A percentile compares a stretch with the other conserved stretches of the same genome.
These are phyloP conservation scores for Candida endomychidarum DNA, from an alignment of 805 yeast species.

Conservation along the genomic window DNA sequence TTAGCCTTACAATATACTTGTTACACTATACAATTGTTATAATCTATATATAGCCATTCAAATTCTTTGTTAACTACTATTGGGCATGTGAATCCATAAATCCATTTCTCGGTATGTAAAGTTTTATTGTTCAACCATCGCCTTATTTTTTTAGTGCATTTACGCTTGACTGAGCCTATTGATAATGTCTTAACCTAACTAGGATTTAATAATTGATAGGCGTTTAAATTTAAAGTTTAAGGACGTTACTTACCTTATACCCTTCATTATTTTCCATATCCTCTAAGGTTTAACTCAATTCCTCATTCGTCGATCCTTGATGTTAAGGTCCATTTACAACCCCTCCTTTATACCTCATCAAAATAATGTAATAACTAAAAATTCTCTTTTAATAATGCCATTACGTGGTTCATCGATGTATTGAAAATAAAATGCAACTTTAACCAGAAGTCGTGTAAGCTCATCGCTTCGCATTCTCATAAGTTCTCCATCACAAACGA, in stretches of 20 bases:
- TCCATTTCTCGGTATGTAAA: constrained; percentile 6
- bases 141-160: constrained; percentile 4
- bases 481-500: neutral
- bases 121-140: constrained; percentile 4
- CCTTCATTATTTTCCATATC: too few species aligned
- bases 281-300: too few species aligned
- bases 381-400: too few species aligned
- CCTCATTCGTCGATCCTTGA: too few species aligned
- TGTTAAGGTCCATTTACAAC: too few species aligned
- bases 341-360: too few species aligned
- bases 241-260: neutral
- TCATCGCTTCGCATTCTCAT: constrained; percentile 11
- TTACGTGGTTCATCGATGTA: too few species aligned
- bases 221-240: neutral
- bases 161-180: neutral
- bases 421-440: too few species aligned
- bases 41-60: too few species aligned
- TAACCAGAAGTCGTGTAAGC: constrained; percentile 6
- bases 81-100: constrained; percentile 6
- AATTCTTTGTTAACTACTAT: neutral
- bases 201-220: neutral
- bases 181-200: neutral
- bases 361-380: too few species aligned
- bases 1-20: too few species aligned
- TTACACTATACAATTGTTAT: neutral